Evolutionary conservation across 371 early-diverging fungal genomes (phyloP).

Genomic region (Apophysomyces variabilis): DNA sequence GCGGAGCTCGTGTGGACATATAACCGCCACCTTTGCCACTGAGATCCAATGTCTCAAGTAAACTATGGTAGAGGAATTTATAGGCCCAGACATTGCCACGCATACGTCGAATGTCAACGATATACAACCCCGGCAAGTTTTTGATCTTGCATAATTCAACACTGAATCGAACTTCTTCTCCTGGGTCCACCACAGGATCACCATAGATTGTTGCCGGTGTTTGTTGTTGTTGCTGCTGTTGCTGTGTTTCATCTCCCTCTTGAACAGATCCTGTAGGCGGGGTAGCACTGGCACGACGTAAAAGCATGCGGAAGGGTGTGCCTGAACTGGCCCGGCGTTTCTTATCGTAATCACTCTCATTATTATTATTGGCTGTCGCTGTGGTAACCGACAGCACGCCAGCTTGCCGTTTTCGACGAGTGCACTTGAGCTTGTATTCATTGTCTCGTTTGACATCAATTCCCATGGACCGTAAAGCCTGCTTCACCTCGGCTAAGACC

Average conservation of each 20-base stretch:
- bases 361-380: background rate
- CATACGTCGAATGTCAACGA: constrained; percentile 89
- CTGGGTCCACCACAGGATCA: constrained; percentile 83
- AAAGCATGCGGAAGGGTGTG: constrained; percentile 35
- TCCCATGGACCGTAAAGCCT: constrained; percentile 66
- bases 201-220: constrained; percentile 74
- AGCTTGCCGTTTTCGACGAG: constrained; percentile 57
- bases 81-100: constrained; percentile 94
- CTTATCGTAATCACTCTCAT: constrained; percentile 3
- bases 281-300: constrained; percentile 38
- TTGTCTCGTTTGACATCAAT: constrained; percentile 72
- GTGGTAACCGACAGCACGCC: background rate
- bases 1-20: constrained; percentile 25
- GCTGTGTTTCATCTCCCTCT: constrained; percentile 1
- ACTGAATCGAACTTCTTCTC: constrained; percentile 83
- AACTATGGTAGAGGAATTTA: constrained; percentile 85
- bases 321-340: constrained; percentile 27
- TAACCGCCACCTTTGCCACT: constrained; percentile 53
- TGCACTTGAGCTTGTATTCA: constrained; percentile 76
- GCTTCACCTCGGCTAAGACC: constrained; percentile 71
- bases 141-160: constrained; percentile 90
- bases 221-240: too few relatives aligned
- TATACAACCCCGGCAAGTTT: constrained; percentile 86
- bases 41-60: constrained; percentile 63
- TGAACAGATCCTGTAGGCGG: background rate